Evolutionary conservation across 345 rosid genomes (phyloP).

Genomic region (Boechera stricta): DNA sequence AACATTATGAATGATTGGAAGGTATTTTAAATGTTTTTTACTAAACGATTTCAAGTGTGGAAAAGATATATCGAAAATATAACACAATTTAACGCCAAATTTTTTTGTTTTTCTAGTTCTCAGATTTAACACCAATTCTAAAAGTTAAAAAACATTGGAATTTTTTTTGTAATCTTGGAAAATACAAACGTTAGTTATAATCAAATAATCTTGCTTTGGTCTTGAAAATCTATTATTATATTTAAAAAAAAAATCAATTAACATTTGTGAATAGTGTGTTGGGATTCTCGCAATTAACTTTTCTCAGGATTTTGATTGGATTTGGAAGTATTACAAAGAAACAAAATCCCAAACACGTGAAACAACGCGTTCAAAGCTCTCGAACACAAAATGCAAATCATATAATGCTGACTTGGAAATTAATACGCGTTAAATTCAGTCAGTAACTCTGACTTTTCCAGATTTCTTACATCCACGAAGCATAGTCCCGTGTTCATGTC

Average conservation of each 20-base stretch:
- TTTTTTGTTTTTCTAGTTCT: neutral
- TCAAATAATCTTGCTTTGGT: neutral
- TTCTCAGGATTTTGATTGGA: neutral
- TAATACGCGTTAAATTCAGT: conserved; percentile 30
- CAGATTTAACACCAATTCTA: neutral
- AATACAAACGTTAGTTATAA: neutral
- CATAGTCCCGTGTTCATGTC: conserved; percentile 23
- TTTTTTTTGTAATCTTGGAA: neutral
- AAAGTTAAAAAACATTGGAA: neutral
- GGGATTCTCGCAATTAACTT: neutral
- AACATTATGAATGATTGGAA: conserved; percentile 2
- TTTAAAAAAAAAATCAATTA: no score
- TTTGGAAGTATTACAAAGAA: neutral
- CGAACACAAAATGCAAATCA: neutral
- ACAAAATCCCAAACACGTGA: conserved; percentile 7
- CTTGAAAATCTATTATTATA: neutral
- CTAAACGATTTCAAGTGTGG: no score
- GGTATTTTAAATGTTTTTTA: neutral
- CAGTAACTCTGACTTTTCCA: conserved; percentile 26
- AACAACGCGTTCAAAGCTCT: neutral
- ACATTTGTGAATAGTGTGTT: neutral
- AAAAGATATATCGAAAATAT: neutral
- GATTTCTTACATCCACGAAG: neutral
- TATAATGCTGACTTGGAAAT: conserved; percentile 34
- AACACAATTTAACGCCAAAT: neutral